These are phyloP conservation scores for Afroboletus lepidellus DNA, from an alignment of 1,284 basidiomycete genomes.

Conservation along the genomic window DNA sequence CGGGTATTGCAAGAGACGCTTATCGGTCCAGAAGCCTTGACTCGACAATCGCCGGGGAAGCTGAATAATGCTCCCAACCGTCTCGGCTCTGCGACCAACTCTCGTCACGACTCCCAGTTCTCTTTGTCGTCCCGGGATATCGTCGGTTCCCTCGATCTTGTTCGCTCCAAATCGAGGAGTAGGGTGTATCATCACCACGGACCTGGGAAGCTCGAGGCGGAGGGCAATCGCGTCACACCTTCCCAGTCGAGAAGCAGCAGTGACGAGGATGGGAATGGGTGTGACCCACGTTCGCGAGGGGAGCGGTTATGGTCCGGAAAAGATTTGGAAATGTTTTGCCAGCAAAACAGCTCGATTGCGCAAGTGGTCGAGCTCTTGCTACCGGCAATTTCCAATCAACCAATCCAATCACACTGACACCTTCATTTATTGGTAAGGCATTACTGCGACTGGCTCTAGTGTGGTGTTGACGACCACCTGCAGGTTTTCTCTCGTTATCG, in stretches of 20 bases:
- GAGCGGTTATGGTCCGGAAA: slow-evolving; percentile 62
- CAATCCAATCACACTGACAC: slow-evolving; percentile 24
- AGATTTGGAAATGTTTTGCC: slow-evolving; percentile 66
- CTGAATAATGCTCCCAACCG: slow-evolving; percentile 29
- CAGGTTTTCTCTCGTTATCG: slow-evolving; percentile 24
- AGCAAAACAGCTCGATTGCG: slow-evolving; percentile 69
- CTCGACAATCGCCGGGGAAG: slow-evolving; percentile 24
- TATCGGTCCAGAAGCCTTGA: slow-evolving; percentile 43
- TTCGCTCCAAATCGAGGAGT: slow-evolving; percentile 69
- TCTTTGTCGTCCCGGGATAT: slow-evolving; percentile 23
- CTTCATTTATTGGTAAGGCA: slow-evolving; percentile 25
- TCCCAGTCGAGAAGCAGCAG: slow-evolving; percentile 36
- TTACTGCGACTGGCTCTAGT: background rate
- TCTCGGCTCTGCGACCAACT: slow-evolving; percentile 17
- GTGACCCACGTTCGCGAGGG: slow-evolving; percentile 34
- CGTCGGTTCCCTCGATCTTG: slow-evolving; percentile 38
- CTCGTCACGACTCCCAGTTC: slow-evolving; percentile 29
- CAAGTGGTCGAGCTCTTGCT: slow-evolving; percentile 56
- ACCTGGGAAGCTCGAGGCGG: slow-evolving; percentile 58
- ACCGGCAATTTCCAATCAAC: slow-evolving; percentile 39
- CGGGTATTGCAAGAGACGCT: slow-evolving; percentile 83
- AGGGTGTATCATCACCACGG: slow-evolving; percentile 61
- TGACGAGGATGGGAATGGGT: slow-evolving; percentile 36
- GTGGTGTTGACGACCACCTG: slow-evolving; percentile 12
- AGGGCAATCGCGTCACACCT: slow-evolving; percentile 36